phyloP scores from a whole-genome alignment of 2,329 filamentous ascomycete genomes.

The Fusarium newnesense region DNA sequence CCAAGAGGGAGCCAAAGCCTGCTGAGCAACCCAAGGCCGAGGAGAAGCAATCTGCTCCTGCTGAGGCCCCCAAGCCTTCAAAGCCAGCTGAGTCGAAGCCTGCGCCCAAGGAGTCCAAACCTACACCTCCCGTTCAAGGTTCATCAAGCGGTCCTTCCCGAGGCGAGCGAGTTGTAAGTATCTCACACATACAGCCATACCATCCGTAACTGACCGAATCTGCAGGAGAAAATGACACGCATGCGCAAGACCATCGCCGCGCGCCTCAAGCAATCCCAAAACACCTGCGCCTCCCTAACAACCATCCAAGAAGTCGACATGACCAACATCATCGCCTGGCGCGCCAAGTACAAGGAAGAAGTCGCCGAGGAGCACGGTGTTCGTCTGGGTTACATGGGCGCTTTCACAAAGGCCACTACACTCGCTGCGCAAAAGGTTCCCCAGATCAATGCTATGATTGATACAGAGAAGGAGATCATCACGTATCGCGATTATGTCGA shows the following conservation, averaged over 20 bases:
- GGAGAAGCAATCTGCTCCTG: constrained; percentile 31
- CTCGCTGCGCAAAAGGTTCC: constrained; percentile 75
- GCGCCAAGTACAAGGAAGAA: constrained; percentile 71
- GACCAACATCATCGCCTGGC: constrained; percentile 71
- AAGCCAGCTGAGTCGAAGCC: constrained; percentile 34
- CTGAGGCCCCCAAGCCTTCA: constrained; percentile 25
- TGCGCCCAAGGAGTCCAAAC: constrained; percentile 25
- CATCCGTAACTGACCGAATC: background rate
- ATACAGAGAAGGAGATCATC: constrained; percentile 68
- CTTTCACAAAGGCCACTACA: constrained; percentile 77
- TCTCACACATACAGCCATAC: no score
- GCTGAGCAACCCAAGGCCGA: constrained; percentile 29
- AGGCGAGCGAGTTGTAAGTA: constrained; percentile 31
- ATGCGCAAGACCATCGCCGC: constrained; percentile 81
- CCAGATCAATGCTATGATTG: constrained; percentile 71
- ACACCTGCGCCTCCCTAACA: constrained; percentile 76
- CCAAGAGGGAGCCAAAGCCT: constrained; percentile 32
- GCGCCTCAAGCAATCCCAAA: constrained; percentile 74
- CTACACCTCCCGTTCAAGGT: constrained; percentile 12
- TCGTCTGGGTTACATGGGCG: constrained; percentile 76
- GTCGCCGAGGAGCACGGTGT: constrained; percentile 46
- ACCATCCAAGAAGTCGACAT: constrained; percentile 61
- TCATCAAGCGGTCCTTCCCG: constrained; percentile 17
- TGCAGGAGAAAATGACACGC: constrained; percentile 59
- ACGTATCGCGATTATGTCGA: constrained; percentile 73